These are phyloP conservation scores for Solanum rostratum DNA, from an alignment of 257 asterid species.

Conservation along the genomic window DNA sequence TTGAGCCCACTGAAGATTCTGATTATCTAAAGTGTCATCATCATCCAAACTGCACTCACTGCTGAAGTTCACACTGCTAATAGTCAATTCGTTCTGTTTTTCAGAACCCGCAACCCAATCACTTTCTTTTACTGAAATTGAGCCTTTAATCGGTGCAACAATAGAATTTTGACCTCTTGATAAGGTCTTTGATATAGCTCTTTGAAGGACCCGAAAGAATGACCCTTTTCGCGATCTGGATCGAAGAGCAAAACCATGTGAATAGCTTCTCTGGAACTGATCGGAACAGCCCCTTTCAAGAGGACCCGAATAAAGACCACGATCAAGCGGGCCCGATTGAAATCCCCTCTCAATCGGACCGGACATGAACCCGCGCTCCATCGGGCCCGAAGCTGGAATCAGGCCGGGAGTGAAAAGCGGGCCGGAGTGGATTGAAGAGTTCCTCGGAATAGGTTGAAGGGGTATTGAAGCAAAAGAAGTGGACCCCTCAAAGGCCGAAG, in stretches of 20 bases:
- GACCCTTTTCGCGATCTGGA: constrained; percentile 46
- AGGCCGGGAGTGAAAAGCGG: constrained; percentile 38
- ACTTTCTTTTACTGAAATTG: constrained; percentile 43
- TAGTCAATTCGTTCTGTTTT: constrained; percentile 64
- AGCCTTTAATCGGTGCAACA: constrained; percentile 79
- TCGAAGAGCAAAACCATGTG: constrained; percentile 70
- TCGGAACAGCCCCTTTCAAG: constrained; percentile 48
- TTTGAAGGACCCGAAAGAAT: constrained; percentile 44
- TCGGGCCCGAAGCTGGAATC: constrained; percentile 48
- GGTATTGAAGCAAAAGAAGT: constrained; percentile 80
- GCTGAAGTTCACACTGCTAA: constrained; percentile 68
- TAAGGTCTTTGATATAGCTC: constrained; percentile 66
- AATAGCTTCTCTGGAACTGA: constrained; percentile 70
- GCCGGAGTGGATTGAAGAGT: constrained; percentile 45
- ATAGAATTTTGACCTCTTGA: constrained; percentile 72
- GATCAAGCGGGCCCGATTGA: constrained; percentile 75
- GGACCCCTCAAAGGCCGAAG: constrained; percentile 84
- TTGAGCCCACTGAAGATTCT: constrained; percentile 96
- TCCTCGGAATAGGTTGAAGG: constrained; percentile 73
- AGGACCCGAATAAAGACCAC: constrained; percentile 67
- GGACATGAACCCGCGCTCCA: constrained; percentile 73
- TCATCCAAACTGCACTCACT: constrained; percentile 70
- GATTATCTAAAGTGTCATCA: constrained; percentile 44
- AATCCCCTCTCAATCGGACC: constrained; percentile 80
- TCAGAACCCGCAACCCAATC: constrained; percentile 54